Base-by-base conservation (phyloP, 1,139 yeast species). In the Trichomonascaceae sp. region DNA sequence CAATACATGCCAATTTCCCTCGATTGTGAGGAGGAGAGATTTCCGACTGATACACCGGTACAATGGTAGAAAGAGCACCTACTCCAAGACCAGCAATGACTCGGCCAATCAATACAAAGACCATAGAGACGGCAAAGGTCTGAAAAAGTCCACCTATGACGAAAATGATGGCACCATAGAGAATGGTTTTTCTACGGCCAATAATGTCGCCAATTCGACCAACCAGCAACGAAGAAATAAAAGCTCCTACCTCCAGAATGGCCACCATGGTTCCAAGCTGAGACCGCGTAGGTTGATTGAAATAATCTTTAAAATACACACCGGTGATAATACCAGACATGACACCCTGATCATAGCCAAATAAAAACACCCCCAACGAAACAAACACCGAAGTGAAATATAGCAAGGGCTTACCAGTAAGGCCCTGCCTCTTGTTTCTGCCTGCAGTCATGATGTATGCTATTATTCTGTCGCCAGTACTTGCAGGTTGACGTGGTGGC, bases 41-140 rank as follows among this genome's bases (percentile, higher is more conserved):
- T 68, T 91, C 98, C 6, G 89, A 81, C 71, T 90, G 96, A 69
- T 89, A 91, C 50, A 93, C 88, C 0, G 98, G 97, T n/a, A 93
- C 95, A 53, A 90, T 88, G 6, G 96, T 88, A n/a, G 95, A 85
- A 54, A 91, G 76, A 65, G 88, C 78, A 12, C 97, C 98, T 48
- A 91, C 91, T 15, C 96, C 96, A 41, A 90, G 63, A 66, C 97
- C 97, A 47, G 91, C 81, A 45, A 90, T 77, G 49, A 89, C 77
- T 61, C 98, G 77, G 0, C 97, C 96, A 39, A 81, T 57, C 30
- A 87, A 82, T 69, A 90, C 74, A 50, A 77, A 69, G 19, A 64
- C 44, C 68, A 84, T 77, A 51, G 72, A 74, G 15, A 70, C 66
- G 1, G 89, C 73, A 43, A 76, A 68, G 0, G 95, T 79, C 70